Percentiles rank a stretch among this genome's conserved stretches.
phyloP scores from a whole-genome alignment of 352 stramenopile genomes.

The Phytopythium ostracodes region DNA sequence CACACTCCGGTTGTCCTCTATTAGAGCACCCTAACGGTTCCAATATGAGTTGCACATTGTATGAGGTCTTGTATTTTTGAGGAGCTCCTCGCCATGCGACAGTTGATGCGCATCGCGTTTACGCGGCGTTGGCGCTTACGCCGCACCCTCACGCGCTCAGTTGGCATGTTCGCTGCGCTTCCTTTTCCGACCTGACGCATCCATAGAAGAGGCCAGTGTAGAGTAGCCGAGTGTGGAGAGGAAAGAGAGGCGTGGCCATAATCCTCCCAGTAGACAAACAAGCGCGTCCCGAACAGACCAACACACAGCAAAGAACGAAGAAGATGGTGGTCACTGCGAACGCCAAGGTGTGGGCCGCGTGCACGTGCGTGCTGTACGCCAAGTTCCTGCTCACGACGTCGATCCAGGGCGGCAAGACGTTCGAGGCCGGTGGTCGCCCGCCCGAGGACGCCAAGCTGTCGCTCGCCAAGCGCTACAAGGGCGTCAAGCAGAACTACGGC shows the following conservation, averaged over 20 bases:
- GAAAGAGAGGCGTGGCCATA: neutral
- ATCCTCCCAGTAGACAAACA: neutral
- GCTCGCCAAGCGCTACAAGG: slow-evolving; percentile 21
- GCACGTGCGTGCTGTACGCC: slow-evolving; percentile 32
- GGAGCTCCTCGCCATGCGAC: neutral
- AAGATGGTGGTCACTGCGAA: slow-evolving; percentile 16
- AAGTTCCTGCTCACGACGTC: slow-evolving; percentile 36
- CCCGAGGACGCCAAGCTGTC: slow-evolving; percentile 31
- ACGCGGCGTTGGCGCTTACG: neutral
- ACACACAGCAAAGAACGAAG: neutral
- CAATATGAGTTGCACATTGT: neutral
- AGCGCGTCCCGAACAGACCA: neutral
- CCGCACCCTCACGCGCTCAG: slow-evolving; percentile 1
- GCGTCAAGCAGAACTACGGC: slow-evolving; percentile 22
- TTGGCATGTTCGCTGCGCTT: neutral
- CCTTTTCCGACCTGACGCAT: neutral
- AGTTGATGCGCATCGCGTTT: slow-evolving; percentile 2
- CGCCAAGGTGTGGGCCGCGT: slow-evolving; percentile 30
- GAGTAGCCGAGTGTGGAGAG: neutral
- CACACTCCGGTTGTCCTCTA: neutral
- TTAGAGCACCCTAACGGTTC: neutral
- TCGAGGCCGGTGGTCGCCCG: slow-evolving; percentile 28
- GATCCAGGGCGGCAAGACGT: slow-evolving; percentile 34
- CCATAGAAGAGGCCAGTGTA: too few relatives aligned
- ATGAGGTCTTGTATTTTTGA: neutral